phyloP scores from a whole-genome alignment of 371 early-diverging fungal species.

The Rhizomucor pusillus region DNA sequence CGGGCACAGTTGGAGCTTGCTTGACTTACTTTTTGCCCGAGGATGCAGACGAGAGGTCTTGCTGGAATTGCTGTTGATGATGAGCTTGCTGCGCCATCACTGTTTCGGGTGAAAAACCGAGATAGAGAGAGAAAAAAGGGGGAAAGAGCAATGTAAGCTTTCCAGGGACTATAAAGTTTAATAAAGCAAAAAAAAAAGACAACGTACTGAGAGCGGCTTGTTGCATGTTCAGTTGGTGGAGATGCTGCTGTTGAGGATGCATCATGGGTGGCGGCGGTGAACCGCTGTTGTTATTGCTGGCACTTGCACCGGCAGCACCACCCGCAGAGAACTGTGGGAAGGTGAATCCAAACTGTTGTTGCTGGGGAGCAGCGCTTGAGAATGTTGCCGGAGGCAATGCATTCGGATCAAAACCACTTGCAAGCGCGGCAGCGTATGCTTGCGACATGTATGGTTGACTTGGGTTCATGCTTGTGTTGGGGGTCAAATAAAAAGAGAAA shows the following conservation, averaged over 20 bases:
- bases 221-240: conserved; percentile 10
- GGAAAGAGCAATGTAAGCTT: too few relatives aligned
- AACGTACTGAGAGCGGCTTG: too few relatives aligned
- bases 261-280: background rate
- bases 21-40: conserved; percentile 9
- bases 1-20: too few relatives aligned
- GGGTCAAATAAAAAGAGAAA: background rate
- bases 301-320: too few relatives aligned
- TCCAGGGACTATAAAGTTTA: too few relatives aligned
- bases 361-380: background rate
- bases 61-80: conserved; percentile 4
- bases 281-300: too few relatives aligned
- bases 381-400: background rate
- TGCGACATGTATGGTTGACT: conserved; percentile 1
- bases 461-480: background rate
- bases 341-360: conserved; percentile 3
- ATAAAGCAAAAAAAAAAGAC: too few relatives aligned
- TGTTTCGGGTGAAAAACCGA: too few relatives aligned
- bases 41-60: background rate
- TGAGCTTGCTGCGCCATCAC: conserved; percentile 8
- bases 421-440: conserved; percentile 3
- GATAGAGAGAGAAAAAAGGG: too few relatives aligned
- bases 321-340: conserved; percentile 8
- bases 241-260: conserved; percentile 9
- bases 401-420: conserved; percentile 3